phyloP scores from a whole-genome alignment of 805 yeast genomes.

The Blastobotrys terrestris region DNA sequence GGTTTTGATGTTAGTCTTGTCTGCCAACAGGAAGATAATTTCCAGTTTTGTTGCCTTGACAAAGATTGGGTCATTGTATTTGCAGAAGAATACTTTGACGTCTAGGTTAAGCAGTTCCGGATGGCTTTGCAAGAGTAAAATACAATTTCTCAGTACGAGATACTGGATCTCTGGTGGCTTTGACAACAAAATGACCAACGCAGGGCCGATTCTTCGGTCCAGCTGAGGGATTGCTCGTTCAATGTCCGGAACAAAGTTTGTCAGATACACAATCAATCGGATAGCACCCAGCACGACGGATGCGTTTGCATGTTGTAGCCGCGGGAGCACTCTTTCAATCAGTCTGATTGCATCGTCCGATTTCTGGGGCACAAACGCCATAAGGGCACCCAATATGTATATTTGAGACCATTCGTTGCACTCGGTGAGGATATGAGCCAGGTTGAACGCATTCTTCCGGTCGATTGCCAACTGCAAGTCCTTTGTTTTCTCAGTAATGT shows the following conservation, averaged over 20 bases:
- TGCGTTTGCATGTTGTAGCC: constrained; percentile 72
- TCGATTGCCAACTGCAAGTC: constrained; percentile 50
- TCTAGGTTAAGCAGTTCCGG: constrained; percentile 56
- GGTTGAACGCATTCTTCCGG: constrained; percentile 38
- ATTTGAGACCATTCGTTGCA: constrained; percentile 67
- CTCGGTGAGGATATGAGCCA: constrained; percentile 37
- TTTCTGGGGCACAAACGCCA: constrained; percentile 64
- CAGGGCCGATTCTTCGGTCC: constrained; percentile 56
- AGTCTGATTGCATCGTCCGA: constrained; percentile 59
- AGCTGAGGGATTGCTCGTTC: constrained; percentile 50
- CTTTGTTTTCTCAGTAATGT: constrained; percentile 52
- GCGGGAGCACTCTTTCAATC: constrained; percentile 61
- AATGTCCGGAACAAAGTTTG: constrained; percentile 61
- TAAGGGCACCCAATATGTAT: constrained; percentile 56
- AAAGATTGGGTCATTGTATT: constrained; percentile 78
- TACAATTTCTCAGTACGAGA: constrained; percentile 72
- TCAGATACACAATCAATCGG: constrained; percentile 61
- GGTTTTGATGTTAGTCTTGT: constrained; percentile 48
- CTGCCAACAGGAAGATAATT: constrained; percentile 73
- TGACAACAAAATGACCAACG: constrained; percentile 60
- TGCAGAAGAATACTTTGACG: constrained; percentile 76
- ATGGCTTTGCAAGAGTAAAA: constrained; percentile 61
- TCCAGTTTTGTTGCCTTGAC: constrained; percentile 88
- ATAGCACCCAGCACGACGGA: constrained; percentile 75
- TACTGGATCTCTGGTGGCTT: constrained; percentile 83